phyloP scores from a whole-genome alignment of 352 stramenopile species.

The Pythium insidiosum region DNA sequence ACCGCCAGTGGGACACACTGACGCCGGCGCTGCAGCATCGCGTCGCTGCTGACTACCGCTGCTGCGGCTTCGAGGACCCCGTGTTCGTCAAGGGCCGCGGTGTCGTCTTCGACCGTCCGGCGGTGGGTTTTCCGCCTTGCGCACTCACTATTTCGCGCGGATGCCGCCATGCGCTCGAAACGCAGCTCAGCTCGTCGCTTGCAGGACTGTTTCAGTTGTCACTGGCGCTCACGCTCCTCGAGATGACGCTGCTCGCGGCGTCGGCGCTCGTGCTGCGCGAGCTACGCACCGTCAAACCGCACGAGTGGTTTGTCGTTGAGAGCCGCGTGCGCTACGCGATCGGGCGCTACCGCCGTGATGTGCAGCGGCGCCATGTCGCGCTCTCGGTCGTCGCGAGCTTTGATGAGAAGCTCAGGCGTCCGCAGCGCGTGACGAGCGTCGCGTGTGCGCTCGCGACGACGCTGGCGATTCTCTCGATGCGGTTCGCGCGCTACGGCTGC shows the following conservation, averaged over 20 bases:
- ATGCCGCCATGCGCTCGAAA: slow-evolving; percentile 10
- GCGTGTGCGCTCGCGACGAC: slow-evolving; percentile 33
- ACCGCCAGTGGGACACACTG: slow-evolving; percentile 21
- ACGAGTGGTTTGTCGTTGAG: slow-evolving; percentile 22
- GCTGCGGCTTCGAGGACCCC: slow-evolving; percentile 27
- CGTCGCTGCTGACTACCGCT: slow-evolving; percentile 19
- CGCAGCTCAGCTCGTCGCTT: slow-evolving; percentile 10
- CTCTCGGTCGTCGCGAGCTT: slow-evolving; percentile 40
- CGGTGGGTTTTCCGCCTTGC: slow-evolving; percentile 13
- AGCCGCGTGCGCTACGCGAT: slow-evolving; percentile 38
- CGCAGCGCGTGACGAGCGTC: slow-evolving; percentile 41
- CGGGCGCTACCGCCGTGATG: slow-evolving; percentile 41
- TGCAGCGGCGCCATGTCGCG: slow-evolving; percentile 29
- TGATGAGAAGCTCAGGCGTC: slow-evolving; percentile 52
- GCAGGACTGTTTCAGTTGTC: slow-evolving; percentile 8
- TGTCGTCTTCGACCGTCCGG: slow-evolving; percentile 14
- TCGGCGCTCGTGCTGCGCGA: slow-evolving; percentile 1
- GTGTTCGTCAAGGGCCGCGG: slow-evolving; percentile 11
- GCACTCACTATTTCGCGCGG: slow-evolving; percentile 9
- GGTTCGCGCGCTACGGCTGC: slow-evolving; percentile 51
- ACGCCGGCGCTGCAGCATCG: slow-evolving; percentile 10
- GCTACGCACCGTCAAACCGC: slow-evolving; percentile 2
- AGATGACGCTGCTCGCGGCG: slow-evolving; percentile 4
- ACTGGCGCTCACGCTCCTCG: slow-evolving; percentile 6
- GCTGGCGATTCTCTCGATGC: slow-evolving; percentile 33